Evolutionary conservation across 345 rosid genomes (phyloP), one percentile per base, ranked within the genome.

Genomic region (Eucalyptus curtisii): DNA sequence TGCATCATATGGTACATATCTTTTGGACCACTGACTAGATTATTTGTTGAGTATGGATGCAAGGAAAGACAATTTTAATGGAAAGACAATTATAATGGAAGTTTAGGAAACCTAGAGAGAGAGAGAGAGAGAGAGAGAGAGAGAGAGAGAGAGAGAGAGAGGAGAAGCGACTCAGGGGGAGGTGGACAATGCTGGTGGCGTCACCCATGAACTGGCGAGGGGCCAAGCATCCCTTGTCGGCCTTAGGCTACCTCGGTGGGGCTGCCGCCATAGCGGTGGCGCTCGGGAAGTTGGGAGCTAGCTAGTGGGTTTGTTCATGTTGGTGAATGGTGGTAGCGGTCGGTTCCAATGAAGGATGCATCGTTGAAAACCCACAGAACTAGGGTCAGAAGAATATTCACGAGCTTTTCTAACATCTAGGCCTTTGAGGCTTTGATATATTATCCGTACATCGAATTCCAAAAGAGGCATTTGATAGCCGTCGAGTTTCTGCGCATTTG

Each of bases 401-500:
- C 2, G 80, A 33, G 80, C 80, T 68, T 68, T 68, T 17, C 42
- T 68, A 8, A 68, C 42, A 17, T 68, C 24, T 33, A 16, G 44
- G 24, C 11, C 42, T 31, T 31, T 3, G 25, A 13, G 19, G 4
- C 33, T 27, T 6, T 16, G 66, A 31, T 31, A 16, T 15, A 16
- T 31, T 31, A 66, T 66, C 12, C 37, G 3, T 1, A 37, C 42
- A 66, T 66, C 40, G 19, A 66, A 66, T 66, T 66, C 22, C 42
- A 64, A 7, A 30, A 14, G 76, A 64, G 76, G 76, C 76, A 66
- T 66, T 1, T 4, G 40, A 66, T 4, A 31, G 22, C 79, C 37
- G 17, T n/a, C 1, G 14, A 0, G 79, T 2, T 31, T 66, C 12
- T 1, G 42, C 31, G 11, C 5, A 4, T 52, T 52, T 22, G 9